Percentiles rank a stretch among this genome's conserved stretches.
These are phyloP conservation scores for Neospermospora avenae DNA, from an alignment of 2,329 filamentous ascomycete species.

Conservation along the genomic window DNA sequence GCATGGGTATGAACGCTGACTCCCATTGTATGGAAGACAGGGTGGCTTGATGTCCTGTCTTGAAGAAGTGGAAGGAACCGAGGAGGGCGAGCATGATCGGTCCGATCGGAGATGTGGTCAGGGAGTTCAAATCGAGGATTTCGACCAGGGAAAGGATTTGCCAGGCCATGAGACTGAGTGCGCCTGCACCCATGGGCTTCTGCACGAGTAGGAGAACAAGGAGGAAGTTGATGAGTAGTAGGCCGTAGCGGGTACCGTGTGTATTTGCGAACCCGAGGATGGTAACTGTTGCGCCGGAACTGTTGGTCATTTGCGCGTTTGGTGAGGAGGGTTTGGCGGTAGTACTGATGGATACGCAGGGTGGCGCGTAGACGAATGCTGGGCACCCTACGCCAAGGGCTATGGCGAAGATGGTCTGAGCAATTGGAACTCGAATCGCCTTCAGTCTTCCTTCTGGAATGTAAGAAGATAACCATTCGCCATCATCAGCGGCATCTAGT, in stretches of 20 bases:
- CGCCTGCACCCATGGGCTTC: slow-evolving; percentile 91
- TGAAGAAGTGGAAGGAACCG: slow-evolving; percentile 94
- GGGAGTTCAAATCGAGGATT: slow-evolving; percentile 56
- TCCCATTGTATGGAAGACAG: slow-evolving; percentile 94
- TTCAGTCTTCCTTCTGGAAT: slow-evolving; percentile 63
- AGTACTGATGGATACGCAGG: slow-evolving; percentile 71
- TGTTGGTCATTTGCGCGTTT: slow-evolving; percentile 26
- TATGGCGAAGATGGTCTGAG: slow-evolving; percentile 76
- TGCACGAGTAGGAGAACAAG: slow-evolving; percentile 76
- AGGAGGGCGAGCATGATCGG: slow-evolving; percentile 83
- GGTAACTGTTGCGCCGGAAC: slow-evolving; percentile 57
- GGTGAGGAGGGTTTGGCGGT: slow-evolving; percentile 31
- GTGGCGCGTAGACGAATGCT: slow-evolving; percentile 81
- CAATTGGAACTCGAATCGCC: slow-evolving; percentile 69
- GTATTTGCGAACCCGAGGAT: slow-evolving; percentile 90
- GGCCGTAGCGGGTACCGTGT: slow-evolving; percentile 85
- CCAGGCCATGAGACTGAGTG: slow-evolving; percentile 78
- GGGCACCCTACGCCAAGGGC: slow-evolving; percentile 80
- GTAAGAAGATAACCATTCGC: slow-evolving; percentile 64
- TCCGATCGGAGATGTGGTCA: slow-evolving; percentile 70
- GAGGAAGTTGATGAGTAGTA: slow-evolving; percentile 76
- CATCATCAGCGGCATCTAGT: slow-evolving; percentile 84
- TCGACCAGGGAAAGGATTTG: slow-evolving; percentile 79
- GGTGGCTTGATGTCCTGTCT: slow-evolving; percentile 91
- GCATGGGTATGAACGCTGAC: slow-evolving; percentile 84